Evolutionary conservation across 2,329 filamentous ascomycete species (phyloP), one percentile per base, ranked within the genome.

Genomic region (Calonectria hawksworthii): DNA sequence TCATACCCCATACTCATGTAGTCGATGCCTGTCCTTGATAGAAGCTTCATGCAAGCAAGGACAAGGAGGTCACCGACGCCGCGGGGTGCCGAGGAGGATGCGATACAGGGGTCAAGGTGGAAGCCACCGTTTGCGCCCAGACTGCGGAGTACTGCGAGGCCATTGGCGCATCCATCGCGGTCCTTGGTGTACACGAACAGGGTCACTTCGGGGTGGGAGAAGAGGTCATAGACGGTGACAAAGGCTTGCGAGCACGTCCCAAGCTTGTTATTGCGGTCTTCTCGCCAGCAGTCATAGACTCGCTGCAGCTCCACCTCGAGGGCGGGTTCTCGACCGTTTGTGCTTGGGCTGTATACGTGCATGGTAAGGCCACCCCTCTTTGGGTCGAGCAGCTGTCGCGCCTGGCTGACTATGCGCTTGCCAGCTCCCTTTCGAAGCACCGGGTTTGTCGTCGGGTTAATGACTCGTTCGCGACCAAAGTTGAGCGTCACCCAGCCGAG

Each of bases 81-180:
- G 28, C 72, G 68, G 2, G 74, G 74, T 1, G 69, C 70, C 3
- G 66, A 67, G 8, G 70, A 54, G 2, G 76, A 68, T 26, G 78
- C 78, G 34, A 80, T 75, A 68, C 78, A 79, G 4, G 78, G 78
- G 23, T 79, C 78, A 9, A 78, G 54, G 38, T 78, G 78, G 38
- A 79, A 79, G 0, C 78, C 78, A 2, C 73, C 73, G 50, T 77
- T 72, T 23, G 74, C 78, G 18, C 77, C 78, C 1, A 79, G 59
- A 21, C 75, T 73, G 18, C 78, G 70, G 32, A 79, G 69, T n/a
- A 73, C 74, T 4, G 76, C 78, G 23, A 78, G 72, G 10, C 78
- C 78, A 32, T 77, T 77, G 66, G 75, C 70, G 32, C 56, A 51
- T 7, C 73, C 72, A 9, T 77, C 56, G 7, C 54, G 51, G 47